Base-by-base conservation (phyloP, 1,284 basidiomycete genomes). In the Takashimella tepidaria region DNA sequence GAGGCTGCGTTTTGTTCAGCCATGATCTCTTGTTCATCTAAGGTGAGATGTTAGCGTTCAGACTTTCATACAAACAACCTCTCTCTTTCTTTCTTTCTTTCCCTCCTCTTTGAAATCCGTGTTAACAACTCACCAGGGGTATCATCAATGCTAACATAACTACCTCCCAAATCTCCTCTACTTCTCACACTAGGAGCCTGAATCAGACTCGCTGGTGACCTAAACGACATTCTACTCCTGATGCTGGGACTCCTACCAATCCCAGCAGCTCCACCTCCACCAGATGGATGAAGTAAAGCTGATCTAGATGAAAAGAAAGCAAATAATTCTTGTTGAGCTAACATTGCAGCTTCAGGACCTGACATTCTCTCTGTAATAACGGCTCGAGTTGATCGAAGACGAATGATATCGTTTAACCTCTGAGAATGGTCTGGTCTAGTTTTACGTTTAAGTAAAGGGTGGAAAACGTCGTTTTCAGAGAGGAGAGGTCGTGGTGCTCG, bases 311-410 rank as follows among this genome's bases (percentile, higher is more conserved):
- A 76, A 62, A 81, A 88, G 86, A 89, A 97, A 4, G 82, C 78
- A 72, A 97, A 96, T 2, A 93, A 80, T 44, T 91, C 88, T 26
- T 92, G 80, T 82, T 93, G 92, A 57, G 84, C 86, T 22, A 80
- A 79, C 53, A 89, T 86, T 0, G 92, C 93, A 43, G 84, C 83
- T 61, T 95, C 91, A 0, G 89, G 81, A 0, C 96, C 96, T 43
- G 91, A 86, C 20, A 88, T 82, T 49, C 87, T 82, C 76, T 99
- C 95, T 13, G 83, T 80, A 46, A 98, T 77, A 3, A 86, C 83
- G 51, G 89, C 84, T 68, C 90, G 86, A 1, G 92, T 89, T 81
- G 96, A 88, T 41, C 92, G 81, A 40, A 98, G 76, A 70, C 93
- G 87, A 50, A 97, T 77, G 23, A 88, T 85, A 52, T 87, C 80